Conservation (phyloP, 768 basidiomycete genomes). For the Kwoniella heveanensis region DNA sequence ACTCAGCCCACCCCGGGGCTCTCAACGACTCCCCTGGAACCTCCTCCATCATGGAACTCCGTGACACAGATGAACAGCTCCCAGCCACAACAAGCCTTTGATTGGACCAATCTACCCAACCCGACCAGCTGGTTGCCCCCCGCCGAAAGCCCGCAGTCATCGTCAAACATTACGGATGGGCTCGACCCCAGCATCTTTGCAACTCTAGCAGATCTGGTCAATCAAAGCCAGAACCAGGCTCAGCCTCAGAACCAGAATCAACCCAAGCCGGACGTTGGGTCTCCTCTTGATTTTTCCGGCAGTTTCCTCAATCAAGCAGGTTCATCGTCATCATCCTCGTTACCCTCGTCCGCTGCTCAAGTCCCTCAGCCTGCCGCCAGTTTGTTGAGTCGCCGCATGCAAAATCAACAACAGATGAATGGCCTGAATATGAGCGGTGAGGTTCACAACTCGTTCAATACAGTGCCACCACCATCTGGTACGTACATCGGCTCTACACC, state of each 20-base stretch:
- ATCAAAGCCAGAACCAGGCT: slow-evolving; percentile 30
- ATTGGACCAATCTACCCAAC: slow-evolving; percentile 26
- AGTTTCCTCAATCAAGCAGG: slow-evolving; percentile 7
- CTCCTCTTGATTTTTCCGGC: slow-evolving; percentile 16
- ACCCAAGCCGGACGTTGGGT: background rate
- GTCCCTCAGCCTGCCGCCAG: slow-evolving; percentile 12
- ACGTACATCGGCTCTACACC: slow-evolving; percentile 4
- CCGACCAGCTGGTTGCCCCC: slow-evolving; percentile 19
- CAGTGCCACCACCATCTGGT: slow-evolving; percentile 15
- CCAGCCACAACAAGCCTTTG: slow-evolving; percentile 19
- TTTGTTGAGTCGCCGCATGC: slow-evolving; percentile 24
- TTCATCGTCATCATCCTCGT: slow-evolving; percentile 3
- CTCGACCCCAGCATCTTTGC: slow-evolving; percentile 37
- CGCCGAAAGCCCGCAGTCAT: background rate
- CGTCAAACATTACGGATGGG: slow-evolving; percentile 5
- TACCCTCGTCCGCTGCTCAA: slow-evolving; percentile 7
- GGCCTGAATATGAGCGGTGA: slow-evolving; percentile 3
- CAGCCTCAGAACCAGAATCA: background rate
- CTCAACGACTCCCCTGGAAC: slow-evolving; percentile 39
- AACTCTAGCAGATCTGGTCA: slow-evolving; percentile 39
- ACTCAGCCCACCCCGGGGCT: slow-evolving; percentile 7
- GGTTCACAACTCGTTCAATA: slow-evolving; percentile 8
- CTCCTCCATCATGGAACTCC: slow-evolving; percentile 38
- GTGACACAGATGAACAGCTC: background rate
- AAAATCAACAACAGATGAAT: slow-evolving; percentile 20